These are phyloP conservation scores for Pleomassaria siparia DNA, from an alignment of 2,329 filamentous ascomycete species.

Conservation along the genomic window DNA sequence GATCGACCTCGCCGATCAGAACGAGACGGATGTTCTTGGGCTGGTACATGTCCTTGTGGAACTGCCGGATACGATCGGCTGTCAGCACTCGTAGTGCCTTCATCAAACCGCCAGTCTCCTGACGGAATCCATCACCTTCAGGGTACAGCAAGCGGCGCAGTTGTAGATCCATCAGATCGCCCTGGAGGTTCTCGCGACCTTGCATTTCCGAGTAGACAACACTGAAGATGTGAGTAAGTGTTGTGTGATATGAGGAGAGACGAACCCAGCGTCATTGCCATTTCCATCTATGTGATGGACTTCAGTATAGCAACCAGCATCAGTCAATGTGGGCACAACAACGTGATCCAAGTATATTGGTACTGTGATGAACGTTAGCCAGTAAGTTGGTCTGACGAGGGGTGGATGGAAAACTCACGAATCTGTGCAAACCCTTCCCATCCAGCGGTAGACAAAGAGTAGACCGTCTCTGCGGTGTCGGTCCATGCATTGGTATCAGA, in stretches of 20 bases:
- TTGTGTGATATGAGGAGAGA: not conserved
- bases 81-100: slow-evolving; percentile 84
- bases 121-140: slow-evolving; percentile 86
- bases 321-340: slow-evolving; percentile 85
- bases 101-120: slow-evolving; percentile 98
- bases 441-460: slow-evolving; percentile 90
- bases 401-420: slow-evolving; percentile 12
- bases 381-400: not conserved
- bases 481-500: slow-evolving; percentile 97
- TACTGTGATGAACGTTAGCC: slow-evolving; percentile 43
- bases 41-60: slow-evolving; percentile 97
- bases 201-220: slow-evolving; percentile 99
- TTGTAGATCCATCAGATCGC: slow-evolving; percentile 83
- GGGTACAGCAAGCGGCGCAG: slow-evolving; percentile 83
- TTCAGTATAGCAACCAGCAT: slow-evolving; percentile 91
- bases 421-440: slow-evolving; percentile 98
- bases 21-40: slow-evolving; percentile 91
- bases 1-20: slow-evolving; percentile 88
- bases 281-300: slow-evolving; percentile 94
- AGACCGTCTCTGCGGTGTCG: slow-evolving; percentile 92
- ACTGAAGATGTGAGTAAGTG: slow-evolving; percentile 40
- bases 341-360: slow-evolving; percentile 96
- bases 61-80: slow-evolving; percentile 86
- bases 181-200: slow-evolving; percentile 80
- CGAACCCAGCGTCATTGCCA: slow-evolving; percentile 79